These are phyloP conservation scores for Xerocomus spinulosus DNA, from an alignment of 768 basidiomycete genomes.

Conservation along the genomic window DNA sequence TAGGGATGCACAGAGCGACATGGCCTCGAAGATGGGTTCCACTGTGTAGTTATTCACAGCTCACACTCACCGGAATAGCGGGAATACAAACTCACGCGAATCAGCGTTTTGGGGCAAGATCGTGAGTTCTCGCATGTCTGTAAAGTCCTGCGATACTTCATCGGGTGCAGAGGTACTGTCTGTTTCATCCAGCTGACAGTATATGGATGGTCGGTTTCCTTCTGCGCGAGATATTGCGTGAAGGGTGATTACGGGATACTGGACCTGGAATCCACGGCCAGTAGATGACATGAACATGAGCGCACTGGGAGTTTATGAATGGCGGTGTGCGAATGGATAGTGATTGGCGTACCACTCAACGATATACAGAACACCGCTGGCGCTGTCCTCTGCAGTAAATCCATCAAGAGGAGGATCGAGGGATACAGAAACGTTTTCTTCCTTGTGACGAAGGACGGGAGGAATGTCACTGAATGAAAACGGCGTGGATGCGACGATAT, in stretches of 20 bases:
- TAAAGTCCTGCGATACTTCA: conserved; percentile 33
- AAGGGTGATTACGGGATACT: conserved; percentile 86
- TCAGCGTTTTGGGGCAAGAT: conserved; percentile 60
- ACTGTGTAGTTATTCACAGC: conserved; percentile 41
- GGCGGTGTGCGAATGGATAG: conserved; percentile 2
- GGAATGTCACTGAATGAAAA: conserved; percentile 81
- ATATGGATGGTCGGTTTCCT: conserved; percentile 59
- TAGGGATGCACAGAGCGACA: conserved; percentile 79
- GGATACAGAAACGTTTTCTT: conserved; percentile 62
- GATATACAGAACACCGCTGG: conserved; percentile 71
- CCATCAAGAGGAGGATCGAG: conserved; percentile 67
- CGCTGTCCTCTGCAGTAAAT: conserved; percentile 48
- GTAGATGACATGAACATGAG: conserved; percentile 72
- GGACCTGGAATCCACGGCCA: conserved; percentile 74
- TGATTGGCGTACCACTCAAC: conserved; percentile 66
- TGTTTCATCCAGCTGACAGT: conserved; percentile 91
- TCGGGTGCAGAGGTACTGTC: conserved; percentile 32
- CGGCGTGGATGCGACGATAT: conserved; percentile 74
- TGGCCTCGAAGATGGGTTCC: conserved; percentile 80
- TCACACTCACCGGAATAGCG: not conserved
- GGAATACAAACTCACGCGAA: conserved; percentile 48
- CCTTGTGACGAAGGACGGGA: conserved; percentile 69
- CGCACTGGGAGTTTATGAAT: conserved; percentile 40
- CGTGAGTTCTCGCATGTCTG: conserved; percentile 73
- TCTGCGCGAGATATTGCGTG: conserved; percentile 85